Percentiles rank a stretch among this genome's conserved stretches.
phyloP scores from a whole-genome alignment of 169 alveolate species.

The Besnoitia besnoiti region DNA sequence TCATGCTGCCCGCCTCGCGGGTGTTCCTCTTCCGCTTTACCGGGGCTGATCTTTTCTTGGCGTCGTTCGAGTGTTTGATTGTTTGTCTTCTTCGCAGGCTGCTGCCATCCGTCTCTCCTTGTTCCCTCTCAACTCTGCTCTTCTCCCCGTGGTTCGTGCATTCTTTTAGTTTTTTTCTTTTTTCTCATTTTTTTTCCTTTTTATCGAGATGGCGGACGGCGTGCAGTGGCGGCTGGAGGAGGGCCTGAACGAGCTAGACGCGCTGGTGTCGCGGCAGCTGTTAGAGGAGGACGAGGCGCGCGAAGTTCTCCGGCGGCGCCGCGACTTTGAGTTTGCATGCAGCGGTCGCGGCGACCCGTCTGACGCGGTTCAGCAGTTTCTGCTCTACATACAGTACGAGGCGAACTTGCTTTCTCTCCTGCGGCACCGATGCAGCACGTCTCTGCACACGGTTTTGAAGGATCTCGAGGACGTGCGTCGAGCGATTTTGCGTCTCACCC shows the following conservation, averaged over 20 bases:
- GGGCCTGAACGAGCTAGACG: constrained; percentile 44
- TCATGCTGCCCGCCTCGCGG: background rate
- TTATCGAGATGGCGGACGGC: constrained; percentile 37
- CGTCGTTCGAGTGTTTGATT: background rate
- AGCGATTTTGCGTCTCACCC: background rate
- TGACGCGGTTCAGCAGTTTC: constrained; percentile 12
- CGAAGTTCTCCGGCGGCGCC: background rate
- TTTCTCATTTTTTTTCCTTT: background rate
- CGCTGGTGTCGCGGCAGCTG: constrained; percentile 37
- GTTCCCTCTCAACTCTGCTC: background rate
- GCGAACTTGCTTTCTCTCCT: constrained; percentile 17
- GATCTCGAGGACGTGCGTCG: background rate
- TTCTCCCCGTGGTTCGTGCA: background rate
- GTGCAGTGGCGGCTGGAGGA: constrained; percentile 54
- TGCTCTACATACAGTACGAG: constrained; percentile 31
- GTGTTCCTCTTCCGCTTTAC: background rate
- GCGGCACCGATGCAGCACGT: constrained; percentile 18
- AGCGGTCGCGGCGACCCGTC: background rate
- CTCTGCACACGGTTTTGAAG: background rate
- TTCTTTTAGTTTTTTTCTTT: background rate
- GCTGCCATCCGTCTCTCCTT: background rate
- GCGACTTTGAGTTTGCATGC: constrained; percentile 29
- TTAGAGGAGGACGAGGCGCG: constrained; percentile 49
- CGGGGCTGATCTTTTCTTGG: background rate
- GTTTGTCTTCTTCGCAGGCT: background rate